Conservation (phyloP, 495 filamentous ascomycete genomes). For the Trichocladium uniseriatum region DNA sequence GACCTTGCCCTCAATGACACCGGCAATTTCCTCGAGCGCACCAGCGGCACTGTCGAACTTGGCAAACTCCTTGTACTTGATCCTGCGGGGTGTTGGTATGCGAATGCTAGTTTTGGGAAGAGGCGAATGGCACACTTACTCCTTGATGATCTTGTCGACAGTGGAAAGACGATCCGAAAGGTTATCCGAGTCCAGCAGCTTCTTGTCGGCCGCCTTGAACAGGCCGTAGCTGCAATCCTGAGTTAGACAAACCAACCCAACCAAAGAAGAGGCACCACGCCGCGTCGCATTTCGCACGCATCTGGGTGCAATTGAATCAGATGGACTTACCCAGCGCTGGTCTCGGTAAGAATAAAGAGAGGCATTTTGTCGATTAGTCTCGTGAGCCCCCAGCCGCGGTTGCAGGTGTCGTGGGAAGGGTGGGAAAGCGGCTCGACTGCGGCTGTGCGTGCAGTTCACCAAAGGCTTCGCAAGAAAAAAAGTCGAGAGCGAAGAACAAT, state of each 20-base stretch:
- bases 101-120: background rate
- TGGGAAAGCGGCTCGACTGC: conserved; percentile 24
- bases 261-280: background rate
- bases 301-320: conserved; percentile 10
- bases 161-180: conserved; percentile 62
- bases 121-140: conserved; percentile 49
- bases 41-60: conserved; percentile 89
- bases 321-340: conserved; percentile 64
- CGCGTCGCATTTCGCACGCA: background rate
- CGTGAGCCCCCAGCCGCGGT: conserved; percentile 16
- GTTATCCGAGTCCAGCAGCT: conserved; percentile 80
- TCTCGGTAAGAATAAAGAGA: conserved; percentile 81
- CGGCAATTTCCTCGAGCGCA: conserved; percentile 80
- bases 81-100: conserved; percentile 37
- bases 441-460: conserved; percentile 21
- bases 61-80: conserved; percentile 92
- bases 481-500: conserved; percentile 23
- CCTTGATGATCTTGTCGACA: conserved; percentile 73
- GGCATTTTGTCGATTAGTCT: conserved; percentile 45
- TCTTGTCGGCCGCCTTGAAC: conserved; percentile 97
- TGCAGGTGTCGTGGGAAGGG: conserved; percentile 19
- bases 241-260: conserved; percentile 4
- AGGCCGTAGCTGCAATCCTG: conserved; percentile 60
- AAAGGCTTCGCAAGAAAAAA: conserved; percentile 23
- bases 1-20: conserved; percentile 87